Conservation (phyloP, 106 monocot species). For the Dioscorea alata region DNA sequence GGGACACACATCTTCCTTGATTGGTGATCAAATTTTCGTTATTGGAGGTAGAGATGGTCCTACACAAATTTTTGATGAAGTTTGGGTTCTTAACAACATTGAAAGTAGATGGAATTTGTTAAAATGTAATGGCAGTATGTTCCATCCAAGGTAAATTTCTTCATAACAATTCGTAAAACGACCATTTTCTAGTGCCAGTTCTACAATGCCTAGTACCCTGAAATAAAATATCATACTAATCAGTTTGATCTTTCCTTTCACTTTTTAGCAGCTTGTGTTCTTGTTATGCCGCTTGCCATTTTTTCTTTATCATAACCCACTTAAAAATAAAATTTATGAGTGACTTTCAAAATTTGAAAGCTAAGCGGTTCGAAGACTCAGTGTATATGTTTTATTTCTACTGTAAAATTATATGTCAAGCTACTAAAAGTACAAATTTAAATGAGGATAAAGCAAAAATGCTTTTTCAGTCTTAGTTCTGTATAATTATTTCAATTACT, state of each 20-base stretch:
- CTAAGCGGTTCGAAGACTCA: no score
- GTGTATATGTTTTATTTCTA: no score
- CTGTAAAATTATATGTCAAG: no score
- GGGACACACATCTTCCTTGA: constrained; percentile 67
- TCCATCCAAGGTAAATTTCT: constrained; percentile 59
- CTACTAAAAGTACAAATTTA: no score
- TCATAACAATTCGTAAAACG: not conserved
- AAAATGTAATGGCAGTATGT: constrained; percentile 53
- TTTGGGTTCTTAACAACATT: constrained; percentile 55
- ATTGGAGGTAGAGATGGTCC: constrained; percentile 92
- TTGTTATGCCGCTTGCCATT: not conserved
- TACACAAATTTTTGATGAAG: constrained; percentile 71
- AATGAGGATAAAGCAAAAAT: no score
- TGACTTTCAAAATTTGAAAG: no score
- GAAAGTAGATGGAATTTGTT: constrained; percentile 55
- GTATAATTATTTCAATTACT: no score
- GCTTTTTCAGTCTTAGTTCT: no score
- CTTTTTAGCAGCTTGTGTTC: not conserved
- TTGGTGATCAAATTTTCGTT: constrained; percentile 49
- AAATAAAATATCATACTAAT: not conserved
- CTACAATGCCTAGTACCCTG: not conserved
- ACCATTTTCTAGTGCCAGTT: not conserved
- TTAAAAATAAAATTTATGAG: no score
- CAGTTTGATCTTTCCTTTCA: not conserved
- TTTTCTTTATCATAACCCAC: no score